These are phyloP conservation scores for Phytophthora fragariae DNA, from an alignment of 352 stramenopile genomes.

Conservation along the genomic window DNA sequence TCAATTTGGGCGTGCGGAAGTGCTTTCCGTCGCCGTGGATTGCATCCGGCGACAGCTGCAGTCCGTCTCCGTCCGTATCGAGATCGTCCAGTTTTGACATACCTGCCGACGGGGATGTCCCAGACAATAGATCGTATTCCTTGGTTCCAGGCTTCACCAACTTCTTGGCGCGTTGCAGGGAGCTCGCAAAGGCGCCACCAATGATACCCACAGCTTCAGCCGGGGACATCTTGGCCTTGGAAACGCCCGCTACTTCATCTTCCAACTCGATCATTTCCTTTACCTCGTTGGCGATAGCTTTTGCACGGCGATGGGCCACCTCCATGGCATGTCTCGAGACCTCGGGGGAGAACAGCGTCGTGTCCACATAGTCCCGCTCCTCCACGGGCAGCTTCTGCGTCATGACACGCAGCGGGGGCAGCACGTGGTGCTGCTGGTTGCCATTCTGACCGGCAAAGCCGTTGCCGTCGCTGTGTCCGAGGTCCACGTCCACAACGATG, in stretches of 20 bases:
- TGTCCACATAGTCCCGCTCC: conserved; percentile 80
- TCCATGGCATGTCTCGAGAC: conserved; percentile 86
- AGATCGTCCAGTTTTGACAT: conserved; percentile 74
- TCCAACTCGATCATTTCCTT: conserved; percentile 76
- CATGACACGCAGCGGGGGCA: conserved; percentile 55
- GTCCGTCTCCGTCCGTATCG: conserved; percentile 80
- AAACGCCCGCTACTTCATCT: conserved; percentile 13
- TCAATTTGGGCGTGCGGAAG: conserved; percentile 59
- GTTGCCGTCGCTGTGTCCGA: conserved; percentile 19
- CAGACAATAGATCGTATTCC: conserved; percentile 79
- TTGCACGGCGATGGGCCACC: conserved; percentile 80
- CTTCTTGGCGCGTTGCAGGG: conserved; percentile 65
- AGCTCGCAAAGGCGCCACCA: conserved; percentile 64
- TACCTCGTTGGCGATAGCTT: conserved; percentile 74
- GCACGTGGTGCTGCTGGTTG: conserved; percentile 34
- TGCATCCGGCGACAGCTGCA: conserved; percentile 82
- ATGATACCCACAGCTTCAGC: conserved; percentile 74
- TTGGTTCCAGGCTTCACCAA: conserved; percentile 59
- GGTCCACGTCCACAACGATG: conserved; percentile 28
- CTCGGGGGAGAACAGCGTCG: conserved; percentile 83
- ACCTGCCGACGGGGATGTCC: conserved; percentile 51
- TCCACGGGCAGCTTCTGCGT: conserved; percentile 45
- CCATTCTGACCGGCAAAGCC: conserved; percentile 7
- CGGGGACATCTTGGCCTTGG: conserved; percentile 59
- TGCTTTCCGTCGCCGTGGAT: conserved; percentile 64